phyloP scores from a whole-genome alignment of 1,284 basidiomycete species.

The Boletus holoroseus region DNA sequence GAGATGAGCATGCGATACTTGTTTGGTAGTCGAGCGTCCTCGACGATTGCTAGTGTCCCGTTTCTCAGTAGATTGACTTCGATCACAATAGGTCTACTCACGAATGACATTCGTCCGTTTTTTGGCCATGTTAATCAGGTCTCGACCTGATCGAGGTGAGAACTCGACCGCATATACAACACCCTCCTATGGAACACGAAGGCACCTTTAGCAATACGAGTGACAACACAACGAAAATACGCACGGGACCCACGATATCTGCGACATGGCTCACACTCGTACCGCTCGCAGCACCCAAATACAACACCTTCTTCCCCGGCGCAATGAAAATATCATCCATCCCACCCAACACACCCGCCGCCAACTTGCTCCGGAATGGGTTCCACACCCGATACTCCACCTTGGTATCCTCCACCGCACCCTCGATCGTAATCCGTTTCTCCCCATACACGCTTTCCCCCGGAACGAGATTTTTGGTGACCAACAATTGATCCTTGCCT shows the following conservation, averaged over 20 bases:
- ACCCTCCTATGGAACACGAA: conserved; percentile 61
- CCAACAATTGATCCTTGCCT: conserved; percentile 94
- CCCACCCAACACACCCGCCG: conserved; percentile 94
- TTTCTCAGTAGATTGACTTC: conserved; percentile 1
- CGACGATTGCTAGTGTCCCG: conserved; percentile 75
- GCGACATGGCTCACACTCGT: conserved; percentile 98
- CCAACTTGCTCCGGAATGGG: conserved; percentile 96
- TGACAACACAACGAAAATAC: conserved; percentile 31
- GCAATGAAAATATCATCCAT: conserved; percentile 92
- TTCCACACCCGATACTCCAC: conserved; percentile 99
- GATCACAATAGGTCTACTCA: conserved; percentile 40
- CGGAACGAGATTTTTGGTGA: conserved; percentile 96
- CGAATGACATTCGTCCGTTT: conserved; percentile 99
- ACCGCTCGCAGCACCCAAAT: conserved; percentile 94
- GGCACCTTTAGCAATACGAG: conserved; percentile 3
- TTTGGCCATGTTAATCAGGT: conserved; percentile 99
- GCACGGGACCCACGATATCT: conserved; percentile 92
- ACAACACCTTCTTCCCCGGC: conserved; percentile 95
- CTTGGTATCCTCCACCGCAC: conserved; percentile 78
- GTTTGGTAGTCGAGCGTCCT: conserved; percentile 93
- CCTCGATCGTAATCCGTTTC: conserved; percentile 87
- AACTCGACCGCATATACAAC: conserved; percentile 99
- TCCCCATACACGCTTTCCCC: conserved; percentile 99
- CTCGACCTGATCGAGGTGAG: conserved; percentile 92
- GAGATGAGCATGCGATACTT: conserved; percentile 94